Evolutionary conservation across 306 rosid species (phyloP).

Genomic region (Trifolium subterraneum): DNA sequence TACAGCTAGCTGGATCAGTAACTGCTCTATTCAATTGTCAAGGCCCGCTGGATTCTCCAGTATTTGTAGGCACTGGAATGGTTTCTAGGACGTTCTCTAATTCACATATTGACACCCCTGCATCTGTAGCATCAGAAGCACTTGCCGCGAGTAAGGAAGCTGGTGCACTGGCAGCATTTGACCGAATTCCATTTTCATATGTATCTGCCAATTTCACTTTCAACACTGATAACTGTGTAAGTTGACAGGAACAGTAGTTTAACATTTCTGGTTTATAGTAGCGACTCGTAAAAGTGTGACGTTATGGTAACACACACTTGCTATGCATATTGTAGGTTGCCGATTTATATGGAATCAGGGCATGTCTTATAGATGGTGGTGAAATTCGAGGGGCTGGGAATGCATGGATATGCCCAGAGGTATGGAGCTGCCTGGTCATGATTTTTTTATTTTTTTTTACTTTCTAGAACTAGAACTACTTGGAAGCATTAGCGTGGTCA

Average conservation of each 20-base stretch:
- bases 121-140: conserved; percentile 80
- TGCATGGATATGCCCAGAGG: conserved; percentile 99
- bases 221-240: conserved; percentile 92
- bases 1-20: conserved; percentile 95
- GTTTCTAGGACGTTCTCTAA: conserved; percentile 82
- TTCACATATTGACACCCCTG: conserved; percentile 59
- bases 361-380: conserved; percentile 96
- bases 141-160: conserved; percentile 81
- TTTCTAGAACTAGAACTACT: conserved; percentile 21
- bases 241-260: conserved; percentile 43
- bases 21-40: conserved; percentile 97
- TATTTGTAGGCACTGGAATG: conserved; percentile 99
- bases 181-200: conserved; percentile 90
- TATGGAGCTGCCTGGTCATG: conserved; percentile 40
- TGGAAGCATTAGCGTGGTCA: conserved; percentile 31
- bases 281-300: conserved; percentile 5
- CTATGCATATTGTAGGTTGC: conserved; percentile 68
- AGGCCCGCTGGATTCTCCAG: conserved; percentile 90
- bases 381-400: conserved; percentile 99
- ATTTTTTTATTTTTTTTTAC: not conserved
- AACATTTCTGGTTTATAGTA: conserved; percentile 9
- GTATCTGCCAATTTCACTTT: conserved; percentile 95
- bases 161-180: conserved; percentile 91
- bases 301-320: conserved; percentile 36
- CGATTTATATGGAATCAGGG: conserved; percentile 95